A percentile compares a stretch with the other conserved stretches of the same genome.
phyloP scores from a whole-genome alignment of 2,329 filamentous ascomycete genomes.

The Coniochaeta pulveracea region DNA sequence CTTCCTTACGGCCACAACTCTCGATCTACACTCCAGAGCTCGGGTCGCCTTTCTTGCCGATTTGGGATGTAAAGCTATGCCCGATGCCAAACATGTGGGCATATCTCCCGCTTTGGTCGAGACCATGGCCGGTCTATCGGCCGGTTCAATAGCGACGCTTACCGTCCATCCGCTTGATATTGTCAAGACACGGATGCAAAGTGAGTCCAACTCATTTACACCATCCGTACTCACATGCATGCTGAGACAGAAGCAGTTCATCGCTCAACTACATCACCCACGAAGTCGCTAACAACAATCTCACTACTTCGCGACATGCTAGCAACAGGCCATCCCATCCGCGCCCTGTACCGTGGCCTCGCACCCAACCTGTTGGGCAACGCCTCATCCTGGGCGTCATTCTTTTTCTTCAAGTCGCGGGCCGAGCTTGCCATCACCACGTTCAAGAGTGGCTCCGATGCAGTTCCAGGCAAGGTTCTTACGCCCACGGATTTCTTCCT shows the following conservation, averaged over 20 bases:
- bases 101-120: conserved; percentile 73
- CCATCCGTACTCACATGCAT: neutral
- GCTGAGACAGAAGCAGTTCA: conserved; percentile 28
- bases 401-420: conserved; percentile 68
- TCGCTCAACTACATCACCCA: conserved; percentile 27
- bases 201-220: conserved; percentile 29
- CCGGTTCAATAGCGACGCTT: conserved; percentile 76
- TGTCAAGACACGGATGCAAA: conserved; percentile 91
- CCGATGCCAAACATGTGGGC: conserved; percentile 38
- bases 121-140: conserved; percentile 79
- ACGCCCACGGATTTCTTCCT: conserved; percentile 67
- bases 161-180: conserved; percentile 88
- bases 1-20: neutral
- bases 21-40: neutral
- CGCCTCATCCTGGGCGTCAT: conserved; percentile 79
- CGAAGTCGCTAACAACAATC: conserved; percentile 32
- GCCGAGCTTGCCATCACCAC: conserved; percentile 34
- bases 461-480: conserved; percentile 21
- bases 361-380: conserved; percentile 88
- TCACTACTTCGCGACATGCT: conserved; percentile 39
- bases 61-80: conserved; percentile 28
- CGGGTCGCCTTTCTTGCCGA: neutral
- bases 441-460: conserved; percentile 12
- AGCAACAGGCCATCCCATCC: conserved; percentile 36
- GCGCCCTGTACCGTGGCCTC: conserved; percentile 78